Conservation (phyloP, 2,329 filamentous ascomycete species). For the Coniella vitis region DNA sequence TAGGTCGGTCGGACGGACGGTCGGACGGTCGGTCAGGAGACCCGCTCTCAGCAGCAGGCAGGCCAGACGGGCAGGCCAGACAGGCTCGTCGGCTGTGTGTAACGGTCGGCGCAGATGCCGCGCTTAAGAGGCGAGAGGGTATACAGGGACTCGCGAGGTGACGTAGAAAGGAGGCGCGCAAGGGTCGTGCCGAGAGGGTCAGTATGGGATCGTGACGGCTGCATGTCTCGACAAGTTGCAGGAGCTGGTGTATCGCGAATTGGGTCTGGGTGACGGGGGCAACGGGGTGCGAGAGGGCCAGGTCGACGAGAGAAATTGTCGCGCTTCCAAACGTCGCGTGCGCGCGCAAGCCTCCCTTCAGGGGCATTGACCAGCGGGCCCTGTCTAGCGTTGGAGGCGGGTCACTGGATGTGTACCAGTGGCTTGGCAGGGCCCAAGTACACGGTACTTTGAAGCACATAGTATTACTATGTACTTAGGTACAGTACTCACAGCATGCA, state of each 20-base stretch:
- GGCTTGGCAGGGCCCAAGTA: not conserved
- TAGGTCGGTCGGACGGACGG: not conserved
- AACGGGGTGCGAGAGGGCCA: not conserved
- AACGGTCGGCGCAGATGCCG: not conserved
- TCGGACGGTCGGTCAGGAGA: not conserved
- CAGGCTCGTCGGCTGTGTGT: constrained; percentile 8
- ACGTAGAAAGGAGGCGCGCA: constrained; percentile 3
- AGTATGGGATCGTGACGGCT: constrained; percentile 10
- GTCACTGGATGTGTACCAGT: no score
- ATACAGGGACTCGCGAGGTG: constrained; percentile 12
- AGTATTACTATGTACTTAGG: no score
- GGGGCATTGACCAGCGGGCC: not conserved
- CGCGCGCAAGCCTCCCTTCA: not conserved
- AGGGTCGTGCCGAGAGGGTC: constrained; percentile 11
- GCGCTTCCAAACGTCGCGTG: not conserved
- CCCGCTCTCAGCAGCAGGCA: not conserved
- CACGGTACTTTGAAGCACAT: no score
- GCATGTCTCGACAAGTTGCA: constrained; percentile 13
- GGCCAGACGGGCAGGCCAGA: not conserved
- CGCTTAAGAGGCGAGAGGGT: not conserved
- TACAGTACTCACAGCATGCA: no score
- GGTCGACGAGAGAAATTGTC: not conserved
- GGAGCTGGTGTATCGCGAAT: constrained; percentile 11
- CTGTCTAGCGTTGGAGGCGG: not conserved
- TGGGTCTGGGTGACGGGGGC: not conserved